Evolutionary conservation across 345 rosid species (phyloP).

Genomic region (Arabidopsis arenosa): DNA sequence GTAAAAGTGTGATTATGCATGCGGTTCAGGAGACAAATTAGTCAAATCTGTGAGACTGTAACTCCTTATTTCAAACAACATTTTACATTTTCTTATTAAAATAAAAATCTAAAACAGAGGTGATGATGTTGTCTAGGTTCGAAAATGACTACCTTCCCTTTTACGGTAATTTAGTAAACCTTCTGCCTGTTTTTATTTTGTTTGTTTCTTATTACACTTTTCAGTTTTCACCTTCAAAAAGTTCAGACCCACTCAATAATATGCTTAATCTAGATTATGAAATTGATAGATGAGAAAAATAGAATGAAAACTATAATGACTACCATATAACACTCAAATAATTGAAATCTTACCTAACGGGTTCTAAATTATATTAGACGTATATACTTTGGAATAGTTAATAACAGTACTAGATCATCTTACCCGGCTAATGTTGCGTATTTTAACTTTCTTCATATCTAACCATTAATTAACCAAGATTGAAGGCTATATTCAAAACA

Average conservation of each 20-base stretch:
- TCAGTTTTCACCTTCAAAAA: conserved; percentile 13
- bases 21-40: conserved; percentile 42
- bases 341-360: no score
- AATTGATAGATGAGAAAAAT: no score
- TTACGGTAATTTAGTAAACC: conserved; percentile 28
- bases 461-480: conserved; percentile 32
- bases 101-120: conserved; percentile 27
- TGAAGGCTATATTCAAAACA: conserved; percentile 32
- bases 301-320: neutral
- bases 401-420: conserved; percentile 12
- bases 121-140: conserved; percentile 44
- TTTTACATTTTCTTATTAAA: conserved; percentile 31
- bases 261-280: neutral
- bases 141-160: conserved; percentile 44
- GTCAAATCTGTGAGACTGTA: conserved; percentile 40
- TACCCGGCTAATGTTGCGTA: conserved; percentile 20
- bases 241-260: neutral
- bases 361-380: neutral
- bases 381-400: neutral
- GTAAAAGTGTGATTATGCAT: conserved; percentile 45
- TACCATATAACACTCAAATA: neutral
- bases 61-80: conserved; percentile 28
- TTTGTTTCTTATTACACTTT: conserved; percentile 18
- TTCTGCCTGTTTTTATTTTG: conserved; percentile 6
- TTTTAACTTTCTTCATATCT: neutral